Base-by-base conservation (phyloP, 2,329 filamentous ascomycete species). In the Pseudogymnoascus sp. region DNA sequence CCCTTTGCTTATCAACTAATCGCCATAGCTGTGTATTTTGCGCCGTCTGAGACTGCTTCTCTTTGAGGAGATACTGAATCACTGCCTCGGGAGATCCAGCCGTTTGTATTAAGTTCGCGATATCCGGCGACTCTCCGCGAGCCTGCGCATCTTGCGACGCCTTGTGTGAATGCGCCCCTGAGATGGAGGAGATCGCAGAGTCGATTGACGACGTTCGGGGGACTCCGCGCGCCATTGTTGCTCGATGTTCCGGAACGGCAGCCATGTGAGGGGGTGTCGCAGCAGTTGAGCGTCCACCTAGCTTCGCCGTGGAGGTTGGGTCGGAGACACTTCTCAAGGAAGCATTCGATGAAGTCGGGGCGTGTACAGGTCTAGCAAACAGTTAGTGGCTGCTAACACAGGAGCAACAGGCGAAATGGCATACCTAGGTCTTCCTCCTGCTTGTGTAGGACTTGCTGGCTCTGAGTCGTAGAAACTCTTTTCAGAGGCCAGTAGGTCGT, bases 1-100 rank as follows among this genome's bases (percentile, higher is more conserved):
- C 87, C 67, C 93, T 84, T 76, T 99, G 95, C 79, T 99, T 98
- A 75, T 98, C 93, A 61, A 99, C 92, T 57, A 99, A 79, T 61
- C 92, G 88, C 95, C 95, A 99, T 71, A 99, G 79, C 75, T 99
- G 93, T 16, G 88, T 82, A 74, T 98, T 98, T 73, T 98, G 95
- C 69, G 91, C 89, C 4, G 90, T 85, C 63, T 92, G 90, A 60
- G 91, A 90, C 67, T 93, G 87, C 75, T 97, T 98, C 74, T 99
- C 95, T 74, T 90, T 96, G 68, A 97, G 79, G 61, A 99, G 79
- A 71, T 95, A 91, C 69, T 92, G 85, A 66, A 99, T 91, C 4
- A 96, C 89, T 5, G 90, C 90, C 74, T 99, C 93, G 14, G 93
- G 83, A 62, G 92, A 96, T 61, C 93, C 95, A 25, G 93, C 93